Conservation (phyloP, 805 yeast species). For the Danielozyma ontarioensis region DNA sequence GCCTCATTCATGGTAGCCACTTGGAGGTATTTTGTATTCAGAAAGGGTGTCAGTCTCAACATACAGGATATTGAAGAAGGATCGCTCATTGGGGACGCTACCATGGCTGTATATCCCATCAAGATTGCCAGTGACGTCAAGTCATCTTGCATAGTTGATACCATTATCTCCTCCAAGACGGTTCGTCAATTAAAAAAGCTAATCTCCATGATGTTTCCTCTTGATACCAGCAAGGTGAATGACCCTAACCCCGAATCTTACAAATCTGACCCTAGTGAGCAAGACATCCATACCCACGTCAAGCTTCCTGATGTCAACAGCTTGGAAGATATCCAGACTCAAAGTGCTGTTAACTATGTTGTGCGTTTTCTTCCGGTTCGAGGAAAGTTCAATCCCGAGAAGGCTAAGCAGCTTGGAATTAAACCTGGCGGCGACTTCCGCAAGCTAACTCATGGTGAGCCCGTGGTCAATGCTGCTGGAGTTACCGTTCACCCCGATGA, state of each 20-base stretch:
- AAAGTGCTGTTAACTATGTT: conserved; percentile 60
- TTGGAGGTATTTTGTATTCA: conserved; percentile 83
- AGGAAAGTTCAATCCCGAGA: conserved; percentile 67
- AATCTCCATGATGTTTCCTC: conserved; percentile 54
- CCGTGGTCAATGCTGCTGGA: conserved; percentile 58
- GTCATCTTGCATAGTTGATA: background rate
- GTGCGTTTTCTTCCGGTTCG: conserved; percentile 61
- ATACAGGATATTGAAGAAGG: conserved; percentile 27
- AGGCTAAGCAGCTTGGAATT: conserved; percentile 66
- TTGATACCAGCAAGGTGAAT: conserved; percentile 37
- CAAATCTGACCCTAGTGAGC: conserved; percentile 31
- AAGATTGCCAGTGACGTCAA: conserved; percentile 13
- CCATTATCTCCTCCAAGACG: conserved; percentile 2
- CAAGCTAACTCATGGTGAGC: conserved; percentile 52
- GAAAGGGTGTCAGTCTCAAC: conserved; percentile 59
- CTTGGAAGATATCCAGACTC: conserved; percentile 23
- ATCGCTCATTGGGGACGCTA: conserved; percentile 28
- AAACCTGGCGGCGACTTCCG: conserved; percentile 59
- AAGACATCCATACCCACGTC: conserved; percentile 35
- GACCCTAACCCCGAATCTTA: conserved; percentile 32
- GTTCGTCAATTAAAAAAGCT: conserved; percentile 27
- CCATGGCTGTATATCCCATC: conserved; percentile 35
- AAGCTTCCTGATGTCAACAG: conserved; percentile 20
- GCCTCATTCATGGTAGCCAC: conserved; percentile 56
- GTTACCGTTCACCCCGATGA: conserved; percentile 57